Evolutionary conservation across 225 moss, liverwort and hornwort genomes (phyloP).

Genomic region (Climacium dendroides): DNA sequence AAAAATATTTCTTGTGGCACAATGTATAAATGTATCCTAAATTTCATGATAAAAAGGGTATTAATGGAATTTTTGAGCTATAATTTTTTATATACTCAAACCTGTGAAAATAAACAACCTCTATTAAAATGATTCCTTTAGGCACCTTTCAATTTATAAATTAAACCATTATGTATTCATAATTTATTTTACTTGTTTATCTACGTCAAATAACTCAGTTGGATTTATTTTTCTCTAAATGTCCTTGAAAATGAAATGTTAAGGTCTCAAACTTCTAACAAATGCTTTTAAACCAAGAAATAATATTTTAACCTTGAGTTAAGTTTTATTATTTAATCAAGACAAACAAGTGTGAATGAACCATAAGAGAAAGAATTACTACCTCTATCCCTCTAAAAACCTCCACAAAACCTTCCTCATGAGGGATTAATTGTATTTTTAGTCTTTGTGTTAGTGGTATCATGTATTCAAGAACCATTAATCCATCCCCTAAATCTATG

Average conservation of each 20-base stretch:
- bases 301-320: too few species aligned
- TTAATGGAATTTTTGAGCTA: neutral
- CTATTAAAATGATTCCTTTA: neutral
- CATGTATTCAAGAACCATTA: too few species aligned
- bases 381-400: too few species aligned
- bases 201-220: neutral
- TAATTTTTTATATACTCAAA: neutral
- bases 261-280: neutral
- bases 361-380: too few species aligned
- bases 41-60: neutral
- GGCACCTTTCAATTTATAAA: neutral
- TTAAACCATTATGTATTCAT: too few species aligned
- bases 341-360: too few species aligned
- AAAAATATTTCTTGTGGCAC: rapidly evolving
- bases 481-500: too few species aligned
- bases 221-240: neutral
- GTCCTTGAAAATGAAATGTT: too few species aligned
- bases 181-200: neutral
- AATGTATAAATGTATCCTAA: rapidly evolving
- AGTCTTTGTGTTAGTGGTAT: too few species aligned
- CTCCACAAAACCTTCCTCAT: too few species aligned
- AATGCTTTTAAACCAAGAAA: rapidly evolving
- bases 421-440: too few species aligned
- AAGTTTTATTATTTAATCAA: too few species aligned
- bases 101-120: neutral